A percentile compares a stretch with the other conserved stretches of the same genome.
Evolutionary conservation across 2,329 filamentous ascomycete species (phyloP).

Genomic region (Sclerotinia borealis): DNA sequence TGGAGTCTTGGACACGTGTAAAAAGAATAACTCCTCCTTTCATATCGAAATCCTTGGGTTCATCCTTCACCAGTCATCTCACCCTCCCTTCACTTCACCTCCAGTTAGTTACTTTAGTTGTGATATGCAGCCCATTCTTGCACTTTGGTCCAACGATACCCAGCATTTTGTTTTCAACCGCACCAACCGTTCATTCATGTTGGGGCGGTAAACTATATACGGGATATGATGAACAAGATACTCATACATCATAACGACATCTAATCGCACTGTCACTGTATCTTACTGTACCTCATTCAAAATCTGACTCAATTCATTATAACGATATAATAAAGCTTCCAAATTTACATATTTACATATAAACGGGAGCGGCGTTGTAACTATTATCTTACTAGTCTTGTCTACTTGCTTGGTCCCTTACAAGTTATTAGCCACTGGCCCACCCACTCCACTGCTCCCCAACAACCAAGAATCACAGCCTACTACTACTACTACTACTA

Average conservation of each 20-base stretch:
- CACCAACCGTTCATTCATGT: not conserved
- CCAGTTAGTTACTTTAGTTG: not conserved
- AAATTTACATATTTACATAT: not conserved
- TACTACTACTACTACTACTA: not conserved
- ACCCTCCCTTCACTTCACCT: not conserved
- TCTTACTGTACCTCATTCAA: not conserved
- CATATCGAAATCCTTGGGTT: not conserved
- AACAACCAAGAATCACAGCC: not conserved
- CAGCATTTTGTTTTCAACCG: not conserved
- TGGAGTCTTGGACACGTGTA: slow-evolving; percentile 2
- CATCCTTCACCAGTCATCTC: not conserved
- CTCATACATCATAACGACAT: not conserved
- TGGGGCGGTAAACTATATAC: not conserved
- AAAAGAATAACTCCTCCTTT: not conserved
- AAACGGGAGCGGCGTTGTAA: not conserved
- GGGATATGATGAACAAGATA: not conserved
- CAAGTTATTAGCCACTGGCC: too few relatives aligned
- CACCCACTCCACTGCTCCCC: too few relatives aligned
- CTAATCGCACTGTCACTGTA: not conserved
- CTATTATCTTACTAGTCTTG: too few relatives aligned
- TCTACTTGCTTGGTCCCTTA: too few relatives aligned
- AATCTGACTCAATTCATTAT: too few relatives aligned
- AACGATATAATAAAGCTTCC: not conserved
- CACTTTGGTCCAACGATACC: not conserved
- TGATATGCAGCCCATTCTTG: not conserved